Evolutionary conservation across 1,139 yeast genomes (phyloP), one percentile per base, ranked within the genome.

Genomic region (Kodamaea sp.): DNA sequence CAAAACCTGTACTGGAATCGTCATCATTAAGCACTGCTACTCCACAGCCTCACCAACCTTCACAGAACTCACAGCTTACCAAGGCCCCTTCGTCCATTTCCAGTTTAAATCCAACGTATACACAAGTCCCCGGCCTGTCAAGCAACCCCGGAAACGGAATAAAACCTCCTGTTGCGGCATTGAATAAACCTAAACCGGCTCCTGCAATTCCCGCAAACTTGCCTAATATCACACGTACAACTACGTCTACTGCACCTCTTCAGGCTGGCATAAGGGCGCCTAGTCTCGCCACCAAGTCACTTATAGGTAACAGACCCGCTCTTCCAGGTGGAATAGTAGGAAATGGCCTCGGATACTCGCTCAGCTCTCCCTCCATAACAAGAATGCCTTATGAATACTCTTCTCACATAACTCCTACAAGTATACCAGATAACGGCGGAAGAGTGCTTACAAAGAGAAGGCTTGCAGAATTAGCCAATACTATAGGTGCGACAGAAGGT

Each of bases 381-480:
- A 36, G 35, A 26, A 22, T 31, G 21, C 31, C 37, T 13, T 40
- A 43, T 25, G 51, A 44, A 29, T 39, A 39, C 26, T 35, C 28
- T 5, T 39, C 49, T n/a, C 63, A 61, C n/a, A 53, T 56, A 4
- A 66, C 70, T 4, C 52, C 57, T 1, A 49, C 53, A 6, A 48
- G 55, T 24, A 58, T 70, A 16, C 72, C 73, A 3, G 75, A 70
- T 38, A 69, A 66, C 35, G 82, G 84, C 4, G 95, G 92, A 36
- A 70, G 96, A 22, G 95, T 90, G 2, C 70, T 92, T 51, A 86
- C 95, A 19, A 92, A 92, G 57, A 72, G 98, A 37, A 90, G 92
- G 55, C 70, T 92, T 40, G 76, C 85, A 36, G 98, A 92, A 51
- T 68, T 92, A 42, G 94, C 90, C 4, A 80, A 83, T 47, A 76